These are phyloP conservation scores for Cercophora newfieldiana DNA, from an alignment of 495 filamentous ascomycete genomes.

Conservation along the genomic window DNA sequence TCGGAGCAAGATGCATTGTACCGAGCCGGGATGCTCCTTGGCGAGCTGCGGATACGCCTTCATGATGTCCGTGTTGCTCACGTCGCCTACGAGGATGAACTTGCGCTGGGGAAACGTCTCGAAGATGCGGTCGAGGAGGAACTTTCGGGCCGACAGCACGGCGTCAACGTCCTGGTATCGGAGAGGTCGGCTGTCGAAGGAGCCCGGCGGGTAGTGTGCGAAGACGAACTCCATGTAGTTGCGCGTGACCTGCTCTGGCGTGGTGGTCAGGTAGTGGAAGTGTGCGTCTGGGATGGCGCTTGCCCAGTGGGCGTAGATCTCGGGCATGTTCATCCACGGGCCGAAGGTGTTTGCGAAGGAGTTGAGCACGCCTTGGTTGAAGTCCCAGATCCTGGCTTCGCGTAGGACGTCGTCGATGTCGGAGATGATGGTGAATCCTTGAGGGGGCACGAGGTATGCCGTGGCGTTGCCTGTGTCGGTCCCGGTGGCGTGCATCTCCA, in stretches of 20 bases:
- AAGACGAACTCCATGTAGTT: constrained; percentile 55
- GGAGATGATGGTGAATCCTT: constrained; percentile 66
- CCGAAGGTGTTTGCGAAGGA: constrained; percentile 70
- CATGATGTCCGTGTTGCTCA: constrained; percentile 78
- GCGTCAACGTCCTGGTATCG: constrained; percentile 75
- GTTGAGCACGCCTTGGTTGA: constrained; percentile 70
- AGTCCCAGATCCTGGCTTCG: constrained; percentile 79
- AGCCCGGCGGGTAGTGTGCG: constrained; percentile 62
- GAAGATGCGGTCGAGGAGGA: constrained; percentile 68
- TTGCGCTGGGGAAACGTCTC: constrained; percentile 72
- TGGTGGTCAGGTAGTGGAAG: constrained; percentile 84
- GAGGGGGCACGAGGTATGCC: constrained; percentile 69
- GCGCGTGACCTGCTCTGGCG: constrained; percentile 74
- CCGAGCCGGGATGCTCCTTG: constrained; percentile 63
- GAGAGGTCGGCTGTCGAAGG: constrained; percentile 73
- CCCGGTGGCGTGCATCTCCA: constrained; percentile 66
- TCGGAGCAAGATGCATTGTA: constrained; percentile 78
- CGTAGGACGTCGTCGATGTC: constrained; percentile 82
- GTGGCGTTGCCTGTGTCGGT: constrained; percentile 69
- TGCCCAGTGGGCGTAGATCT: constrained; percentile 69
- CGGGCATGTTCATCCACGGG: constrained; percentile 78
- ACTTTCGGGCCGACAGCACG: constrained; percentile 68
- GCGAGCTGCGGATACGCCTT: constrained; percentile 64
- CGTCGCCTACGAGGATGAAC: constrained; percentile 76
- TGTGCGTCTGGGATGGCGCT: constrained; percentile 60